Conservation (phyloP, 495 filamentous ascomycete genomes). For the Penicillium pulvis region DNA sequence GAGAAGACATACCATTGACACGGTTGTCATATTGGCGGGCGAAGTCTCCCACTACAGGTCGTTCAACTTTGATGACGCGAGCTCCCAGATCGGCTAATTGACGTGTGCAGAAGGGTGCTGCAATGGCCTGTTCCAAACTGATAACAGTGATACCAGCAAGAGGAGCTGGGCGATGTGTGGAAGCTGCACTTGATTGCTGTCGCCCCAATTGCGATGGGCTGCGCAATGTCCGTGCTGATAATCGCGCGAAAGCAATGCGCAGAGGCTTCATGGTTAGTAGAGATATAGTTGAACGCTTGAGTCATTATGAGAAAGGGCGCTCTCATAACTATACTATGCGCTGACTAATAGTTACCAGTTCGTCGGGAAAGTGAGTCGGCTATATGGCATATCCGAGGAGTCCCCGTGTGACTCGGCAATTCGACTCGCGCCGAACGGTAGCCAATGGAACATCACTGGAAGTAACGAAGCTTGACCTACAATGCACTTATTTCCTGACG, state of each 20-base stretch:
- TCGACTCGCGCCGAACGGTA: not conserved
- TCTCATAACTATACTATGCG: not conserved
- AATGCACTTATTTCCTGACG: too few species aligned
- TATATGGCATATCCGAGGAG: not conserved
- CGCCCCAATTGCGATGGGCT: constrained; percentile 1
- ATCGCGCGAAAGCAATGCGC: not conserved
- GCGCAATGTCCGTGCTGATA: not conserved
- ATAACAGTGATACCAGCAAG: constrained; percentile 52
- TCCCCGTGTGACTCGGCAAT: not conserved
- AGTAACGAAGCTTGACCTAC: too few species aligned
- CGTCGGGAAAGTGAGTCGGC: not conserved
- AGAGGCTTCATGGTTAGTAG: not conserved
- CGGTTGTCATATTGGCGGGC: constrained; percentile 51
- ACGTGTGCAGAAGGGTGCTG: constrained; percentile 54
- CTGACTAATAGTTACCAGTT: not conserved
- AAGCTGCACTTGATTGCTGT: constrained; percentile 15
- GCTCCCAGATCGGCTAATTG: constrained; percentile 55
- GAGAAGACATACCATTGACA: constrained; percentile 49
- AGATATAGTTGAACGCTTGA: not conserved
- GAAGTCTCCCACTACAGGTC: constrained; percentile 52
- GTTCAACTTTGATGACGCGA: constrained; percentile 55
- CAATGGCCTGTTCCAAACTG: constrained; percentile 56
- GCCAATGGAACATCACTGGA: too few species aligned
- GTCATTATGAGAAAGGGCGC: not conserved
- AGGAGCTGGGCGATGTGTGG: constrained; percentile 27